Evolutionary conservation across 2,329 filamentous ascomycete genomes (phyloP), one percentile per base, ranked within the genome.

Genomic region (Exophiala spinifera): DNA sequence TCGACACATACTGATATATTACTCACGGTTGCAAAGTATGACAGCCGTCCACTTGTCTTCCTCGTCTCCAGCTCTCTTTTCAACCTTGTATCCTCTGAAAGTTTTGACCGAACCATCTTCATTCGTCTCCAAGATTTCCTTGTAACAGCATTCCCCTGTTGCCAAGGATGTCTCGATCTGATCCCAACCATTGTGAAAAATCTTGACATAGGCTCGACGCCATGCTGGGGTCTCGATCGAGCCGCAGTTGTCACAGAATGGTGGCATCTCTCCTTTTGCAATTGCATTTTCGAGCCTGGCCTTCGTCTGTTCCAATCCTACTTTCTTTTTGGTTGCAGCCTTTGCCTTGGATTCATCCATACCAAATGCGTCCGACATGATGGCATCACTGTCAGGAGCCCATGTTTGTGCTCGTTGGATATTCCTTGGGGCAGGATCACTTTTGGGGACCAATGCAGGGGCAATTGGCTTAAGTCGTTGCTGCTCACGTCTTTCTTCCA

Each of bases 211-310:
- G 11, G 94, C 89, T 66, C 92, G 94, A 56, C 94, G 85, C 94
- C 94, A 99, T 0, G 92, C 96, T 0, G 92, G 89, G 0, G 94
- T 99, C 65, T 97, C 89, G 53, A 99, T 95, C 5, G 91, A 88
- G 4, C 94, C 94, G 65, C 94, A 99, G 65, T 97, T 96, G 60
- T 83, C 83, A 69, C 94, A 99, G 66, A 86, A 97, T 1, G 87
- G 86, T 0, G 94, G 94, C 77, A 91, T 87, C 61, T 91, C 82
- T 4, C 94, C 94, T 51, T 84, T 83, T n/a, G 79, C 79, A 50
- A 97, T 85, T 19, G 80, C 78, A 52, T 74, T 69, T 39, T 81
- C 74, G 19, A 85, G 68, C 46, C 77, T 77, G 20, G 79, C 75
- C 60, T 80, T 76, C 46, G 85, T 82, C 52, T 79, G 74, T 60